Percentiles rank a stretch among this genome's conserved stretches.
Evolutionary conservation across 2,329 filamentous ascomycete species (phyloP).

Genomic region (Elsinoe necatrix): DNA sequence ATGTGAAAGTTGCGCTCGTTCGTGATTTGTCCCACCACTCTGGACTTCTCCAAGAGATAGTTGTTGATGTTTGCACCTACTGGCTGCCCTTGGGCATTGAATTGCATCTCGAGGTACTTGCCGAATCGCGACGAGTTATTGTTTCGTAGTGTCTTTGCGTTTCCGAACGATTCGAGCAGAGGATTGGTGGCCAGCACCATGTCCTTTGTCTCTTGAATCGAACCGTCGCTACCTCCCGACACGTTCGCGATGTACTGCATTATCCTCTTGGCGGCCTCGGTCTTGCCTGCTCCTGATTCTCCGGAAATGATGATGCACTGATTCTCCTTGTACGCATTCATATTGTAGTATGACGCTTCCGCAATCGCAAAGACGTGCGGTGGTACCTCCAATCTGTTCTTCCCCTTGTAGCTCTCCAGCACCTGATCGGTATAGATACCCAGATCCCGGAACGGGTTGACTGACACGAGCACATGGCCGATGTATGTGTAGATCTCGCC

Average conservation of each 20-base stretch:
- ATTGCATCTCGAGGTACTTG: slow-evolving; percentile 96
- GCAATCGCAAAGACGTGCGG: slow-evolving; percentile 97
- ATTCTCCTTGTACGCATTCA: slow-evolving; percentile 99
- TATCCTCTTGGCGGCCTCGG: slow-evolving; percentile 93
- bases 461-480: slow-evolving; percentile 96
- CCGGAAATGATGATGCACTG: slow-evolving; percentile 99
- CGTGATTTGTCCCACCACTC: slow-evolving; percentile 87
- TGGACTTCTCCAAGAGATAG: slow-evolving; percentile 88
- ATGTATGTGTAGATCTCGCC: slow-evolving; percentile 99
- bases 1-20: slow-evolving; percentile 99
- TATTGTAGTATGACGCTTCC: slow-evolving; percentile 96
- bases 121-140: slow-evolving; percentile 98
- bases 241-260: slow-evolving; percentile 99
- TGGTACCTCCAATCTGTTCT: slow-evolving; percentile 79
- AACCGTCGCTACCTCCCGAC: slow-evolving; percentile 72
- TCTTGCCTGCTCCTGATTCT: slow-evolving; percentile 96
- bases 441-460: slow-evolving; percentile 91
- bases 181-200: slow-evolving; percentile 99
- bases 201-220: slow-evolving; percentile 95
- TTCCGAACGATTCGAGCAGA: slow-evolving; percentile 92
- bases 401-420: slow-evolving; percentile 87
- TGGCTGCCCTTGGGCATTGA: slow-evolving; percentile 83
- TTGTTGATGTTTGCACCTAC: slow-evolving; percentile 97
- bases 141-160: slow-evolving; percentile 94
- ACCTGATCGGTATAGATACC: slow-evolving; percentile 96